Evolutionary conservation across 805 yeast genomes (phyloP).

Genomic region (Wickerhamomyces canadensis): DNA sequence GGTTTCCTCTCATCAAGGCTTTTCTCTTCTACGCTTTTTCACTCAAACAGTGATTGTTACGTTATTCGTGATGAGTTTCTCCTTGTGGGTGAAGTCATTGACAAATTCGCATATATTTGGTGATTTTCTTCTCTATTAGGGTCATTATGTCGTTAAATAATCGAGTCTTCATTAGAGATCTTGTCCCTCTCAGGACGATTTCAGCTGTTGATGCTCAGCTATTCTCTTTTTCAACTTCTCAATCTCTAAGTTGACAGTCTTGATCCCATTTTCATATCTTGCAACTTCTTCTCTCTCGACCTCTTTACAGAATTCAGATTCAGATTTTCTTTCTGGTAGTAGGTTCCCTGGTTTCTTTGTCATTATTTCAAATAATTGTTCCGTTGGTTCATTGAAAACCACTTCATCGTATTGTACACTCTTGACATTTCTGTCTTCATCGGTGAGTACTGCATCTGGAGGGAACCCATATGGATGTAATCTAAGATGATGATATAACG

Average conservation of each 20-base stretch:
- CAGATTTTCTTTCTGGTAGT: conserved; percentile 36
- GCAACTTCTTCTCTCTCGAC: conserved; percentile 63
- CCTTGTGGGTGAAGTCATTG: too few species aligned
- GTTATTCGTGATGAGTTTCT: too few species aligned
- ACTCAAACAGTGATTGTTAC: too few species aligned
- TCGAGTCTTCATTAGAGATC: too few species aligned
- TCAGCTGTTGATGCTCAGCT: conserved; percentile 19
- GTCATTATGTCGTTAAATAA: background rate
- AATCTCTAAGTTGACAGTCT: conserved; percentile 39
- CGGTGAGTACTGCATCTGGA: conserved; percentile 25
- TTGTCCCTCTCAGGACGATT: conserved; percentile 1
- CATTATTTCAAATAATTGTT: conserved; percentile 71
- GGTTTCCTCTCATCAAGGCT: too few species aligned
- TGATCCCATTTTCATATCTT: conserved; percentile 42
- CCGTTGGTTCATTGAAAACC: conserved; percentile 95
- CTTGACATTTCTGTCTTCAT: conserved; percentile 39
- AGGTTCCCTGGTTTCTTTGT: conserved; percentile 61
- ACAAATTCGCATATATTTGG: too few species aligned
- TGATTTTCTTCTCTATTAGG: too few species aligned
- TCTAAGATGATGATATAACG: conserved; percentile 82
- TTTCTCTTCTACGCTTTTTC: too few species aligned
- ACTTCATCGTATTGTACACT: conserved; percentile 78
- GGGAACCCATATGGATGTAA: conserved; percentile 73
- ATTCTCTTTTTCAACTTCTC: conserved; percentile 35
- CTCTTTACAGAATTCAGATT: conserved; percentile 39